Percentiles rank a stretch among this genome's conserved stretches.
These are phyloP conservation scores for Acer yangbiense DNA, from an alignment of 345 rosid genomes.

Conservation along the genomic window DNA sequence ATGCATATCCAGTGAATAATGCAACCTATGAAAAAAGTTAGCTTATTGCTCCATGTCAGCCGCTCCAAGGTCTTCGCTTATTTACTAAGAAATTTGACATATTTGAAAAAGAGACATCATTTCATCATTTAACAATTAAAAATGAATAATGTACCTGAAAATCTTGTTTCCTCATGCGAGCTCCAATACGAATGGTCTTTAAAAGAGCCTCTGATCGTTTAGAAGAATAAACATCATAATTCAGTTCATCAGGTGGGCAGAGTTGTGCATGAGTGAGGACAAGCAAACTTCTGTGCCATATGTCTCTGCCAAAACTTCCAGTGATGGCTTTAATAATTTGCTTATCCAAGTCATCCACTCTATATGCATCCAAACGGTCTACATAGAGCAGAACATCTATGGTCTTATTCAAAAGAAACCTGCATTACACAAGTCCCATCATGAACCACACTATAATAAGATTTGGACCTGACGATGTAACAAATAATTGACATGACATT, in stretches of 20 bases:
- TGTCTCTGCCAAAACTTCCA: slow-evolving; percentile 73
- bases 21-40: slow-evolving; percentile 2
- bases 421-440: slow-evolving; percentile 28
- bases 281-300: slow-evolving; percentile 76
- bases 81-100: neutral
- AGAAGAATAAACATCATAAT: slow-evolving; percentile 60
- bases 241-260: slow-evolving; percentile 76
- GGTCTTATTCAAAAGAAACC: slow-evolving; percentile 79
- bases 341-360: slow-evolving; percentile 89
- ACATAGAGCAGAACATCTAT: slow-evolving; percentile 74
- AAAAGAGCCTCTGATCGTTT: slow-evolving; percentile 76
- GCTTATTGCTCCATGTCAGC: neutral
- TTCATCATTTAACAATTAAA: slow-evolving; percentile 3
- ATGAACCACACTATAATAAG: neutral
- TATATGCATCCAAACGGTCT: slow-evolving; percentile 79
- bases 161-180: slow-evolving; percentile 55
- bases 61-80: neutral
- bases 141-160: slow-evolving; percentile 45
- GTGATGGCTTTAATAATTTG: slow-evolving; percentile 72
- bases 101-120: neutral
- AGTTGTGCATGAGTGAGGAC: slow-evolving; percentile 87
- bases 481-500: neutral
- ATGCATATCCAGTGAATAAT: slow-evolving; percentile 15
- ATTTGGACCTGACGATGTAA: neutral
- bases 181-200: slow-evolving; percentile 55